Evolutionary conservation across 2,329 filamentous ascomycete species (phyloP), one percentile per base, ranked within the genome.

Genomic region (Magnaporthiopsis incrustans): DNA sequence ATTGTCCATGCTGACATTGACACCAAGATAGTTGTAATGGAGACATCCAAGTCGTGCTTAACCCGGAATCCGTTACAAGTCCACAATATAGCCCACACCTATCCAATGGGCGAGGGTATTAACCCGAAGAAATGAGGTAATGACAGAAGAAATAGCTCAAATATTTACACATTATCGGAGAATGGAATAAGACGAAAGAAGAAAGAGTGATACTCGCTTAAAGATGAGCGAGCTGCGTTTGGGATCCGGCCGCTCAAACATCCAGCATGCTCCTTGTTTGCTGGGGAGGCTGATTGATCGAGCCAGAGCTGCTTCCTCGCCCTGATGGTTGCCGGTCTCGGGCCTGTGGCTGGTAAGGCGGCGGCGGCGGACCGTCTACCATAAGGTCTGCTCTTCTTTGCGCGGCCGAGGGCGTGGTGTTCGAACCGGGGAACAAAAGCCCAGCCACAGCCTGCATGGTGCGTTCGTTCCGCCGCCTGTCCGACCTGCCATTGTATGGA

Each of bases 221-320:
- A 15, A 15, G 4, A 7, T 12, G 38, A 18, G 38, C 26, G 2
- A 18, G 10, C 30, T 58, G 57, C 57, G 4, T 4, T 27, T 30
- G 30, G 6, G 2, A 30, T 30, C 25, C 25, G 3, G 14, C 25
- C 1, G n/a, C 38, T 71, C 73, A 86, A 18, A 86, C 70, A 68
- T 86, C 84, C 68, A 86, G 68, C 84, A 86, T 86, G 70, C 84
- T 86, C 69, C 75, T 77, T 7, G 85, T 73, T 69, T 83, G 79
- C 70, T 84, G 81, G n/a, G 82, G 81, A 63, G 78, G 78, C n/a
- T 72, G 76, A 8, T 71, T 75, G 15, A 80, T 73, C 6, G 82
- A 84, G 59, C 77, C 72, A n/a, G 73, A 75, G 67, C 81, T 84
- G 57, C 76, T 72, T 63, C 78, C 81, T 59, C 81, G 76, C 35